phyloP scores from a whole-genome alignment of 331 rosid genomes.

The Malus hybrid region DNA sequence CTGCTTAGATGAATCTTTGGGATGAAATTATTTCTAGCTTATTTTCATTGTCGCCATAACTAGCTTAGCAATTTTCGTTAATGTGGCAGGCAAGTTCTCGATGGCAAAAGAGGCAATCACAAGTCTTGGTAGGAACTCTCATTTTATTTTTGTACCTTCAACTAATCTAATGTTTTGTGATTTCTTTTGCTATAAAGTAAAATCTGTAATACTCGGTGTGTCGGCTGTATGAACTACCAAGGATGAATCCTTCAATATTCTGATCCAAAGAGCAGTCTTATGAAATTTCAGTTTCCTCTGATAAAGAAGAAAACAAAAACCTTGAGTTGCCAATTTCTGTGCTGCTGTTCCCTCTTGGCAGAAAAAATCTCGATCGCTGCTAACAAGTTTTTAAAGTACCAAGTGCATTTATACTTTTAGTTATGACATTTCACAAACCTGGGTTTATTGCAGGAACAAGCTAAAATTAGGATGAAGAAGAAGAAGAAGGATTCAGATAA shows the following conservation, averaged over 20 bases:
- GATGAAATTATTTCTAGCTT: not conserved
- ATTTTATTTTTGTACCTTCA: conserved; percentile 2
- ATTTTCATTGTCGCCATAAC: not conserved
- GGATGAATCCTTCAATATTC: not conserved
- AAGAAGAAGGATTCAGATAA: conserved; percentile 40
- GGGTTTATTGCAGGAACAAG: conserved; percentile 46
- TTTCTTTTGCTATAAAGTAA: not conserved
- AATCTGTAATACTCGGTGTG: not conserved
- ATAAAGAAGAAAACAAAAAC: not conserved
- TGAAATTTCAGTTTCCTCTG: not conserved
- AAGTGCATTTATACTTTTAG: not conserved
- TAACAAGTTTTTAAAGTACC: not conserved
- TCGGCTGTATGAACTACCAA: conserved; percentile 1
- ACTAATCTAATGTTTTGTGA: not conserved
- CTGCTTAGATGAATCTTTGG: not conserved
- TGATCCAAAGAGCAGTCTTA: not conserved
- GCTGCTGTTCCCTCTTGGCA: not conserved
- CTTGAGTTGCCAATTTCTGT: not conserved
- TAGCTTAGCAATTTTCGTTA: not conserved
- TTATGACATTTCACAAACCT: not conserved
- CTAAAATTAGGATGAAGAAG: conserved; percentile 64
- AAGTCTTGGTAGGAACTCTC: conserved; percentile 62
- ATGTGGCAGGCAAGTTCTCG: conserved; percentile 71
- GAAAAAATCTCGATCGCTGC: not conserved
- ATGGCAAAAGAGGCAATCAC: conserved; percentile 94